Percentiles rank a stretch among this genome's conserved stretches.
phyloP scores from a whole-genome alignment of 495 filamentous ascomycete genomes.

The Cercophora newfieldiana region DNA sequence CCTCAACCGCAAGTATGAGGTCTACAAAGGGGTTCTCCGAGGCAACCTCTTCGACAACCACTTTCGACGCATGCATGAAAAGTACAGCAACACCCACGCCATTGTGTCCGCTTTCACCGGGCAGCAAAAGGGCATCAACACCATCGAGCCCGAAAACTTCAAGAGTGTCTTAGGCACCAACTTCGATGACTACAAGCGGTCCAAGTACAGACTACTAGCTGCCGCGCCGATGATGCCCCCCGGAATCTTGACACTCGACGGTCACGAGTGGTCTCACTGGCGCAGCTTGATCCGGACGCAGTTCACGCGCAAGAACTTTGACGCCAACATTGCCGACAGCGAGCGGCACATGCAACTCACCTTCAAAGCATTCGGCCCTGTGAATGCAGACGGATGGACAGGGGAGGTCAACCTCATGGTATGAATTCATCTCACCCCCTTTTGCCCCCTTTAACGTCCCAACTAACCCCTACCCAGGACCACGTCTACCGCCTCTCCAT shows the following conservation, averaged over 20 bases:
- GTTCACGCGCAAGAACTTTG: conserved; percentile 11
- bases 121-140: conserved; percentile 19
- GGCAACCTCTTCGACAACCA: conserved; percentile 18
- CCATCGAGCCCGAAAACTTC: conserved; percentile 16
- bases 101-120: conserved; percentile 13
- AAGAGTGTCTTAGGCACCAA: conserved; percentile 4
- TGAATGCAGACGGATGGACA: conserved; percentile 1
- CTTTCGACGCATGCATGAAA: conserved; percentile 6
- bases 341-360: conserved; percentile 15
- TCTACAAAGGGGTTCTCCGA: conserved; percentile 12
- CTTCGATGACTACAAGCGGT: conserved; percentile 15
- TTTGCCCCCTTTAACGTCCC: no score
- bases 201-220: conserved; percentile 9
- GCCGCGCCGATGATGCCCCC: conserved; percentile 12
- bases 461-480: no score
- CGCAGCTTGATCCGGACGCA: conserved; percentile 14
- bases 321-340: conserved; percentile 8
- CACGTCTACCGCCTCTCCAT: conserved; percentile 14
- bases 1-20: conserved; percentile 19
- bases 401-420: conserved; percentile 5
- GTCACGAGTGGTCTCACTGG: conserved; percentile 16
- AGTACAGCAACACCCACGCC: conserved; percentile 18
- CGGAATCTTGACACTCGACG: conserved; percentile 11
- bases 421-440: no score
- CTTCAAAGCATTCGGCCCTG: not conserved